These are phyloP conservation scores for Cercophora newfieldiana DNA, from an alignment of 495 filamentous ascomycete genomes.

Conservation along the genomic window DNA sequence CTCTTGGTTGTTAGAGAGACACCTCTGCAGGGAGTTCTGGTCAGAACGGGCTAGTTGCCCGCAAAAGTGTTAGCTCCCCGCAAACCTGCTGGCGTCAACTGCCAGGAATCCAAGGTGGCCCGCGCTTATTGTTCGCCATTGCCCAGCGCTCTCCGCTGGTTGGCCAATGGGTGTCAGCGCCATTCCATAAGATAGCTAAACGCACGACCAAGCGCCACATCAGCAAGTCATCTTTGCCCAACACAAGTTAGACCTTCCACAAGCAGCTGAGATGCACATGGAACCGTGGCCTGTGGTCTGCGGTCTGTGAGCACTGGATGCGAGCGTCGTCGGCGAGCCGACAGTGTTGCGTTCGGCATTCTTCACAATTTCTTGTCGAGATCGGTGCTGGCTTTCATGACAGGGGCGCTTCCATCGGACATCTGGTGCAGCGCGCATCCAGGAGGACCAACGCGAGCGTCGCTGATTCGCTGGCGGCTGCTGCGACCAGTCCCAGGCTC, in stretches of 20 bases:
- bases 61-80: no score
- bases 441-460: neutral
- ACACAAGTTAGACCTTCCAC: neutral
- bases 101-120: neutral
- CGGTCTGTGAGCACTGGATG: no score
- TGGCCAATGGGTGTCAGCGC: neutral
- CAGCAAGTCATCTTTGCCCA: neutral
- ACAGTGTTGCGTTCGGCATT: neutral
- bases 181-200: neutral
- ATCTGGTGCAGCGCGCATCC: neutral
- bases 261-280: neutral
- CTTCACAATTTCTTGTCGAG: constrained; percentile 8
- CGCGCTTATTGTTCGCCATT: constrained; percentile 9
- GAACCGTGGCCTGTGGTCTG: neutral
- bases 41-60: neutral
- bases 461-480: constrained; percentile 14
- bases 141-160: neutral
- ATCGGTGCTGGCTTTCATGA: neutral
- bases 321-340: neutral
- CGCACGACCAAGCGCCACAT: constrained; percentile 7
- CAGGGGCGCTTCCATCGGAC: neutral
- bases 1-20: neutral
- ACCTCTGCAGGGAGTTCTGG: neutral
- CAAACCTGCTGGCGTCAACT: neutral
- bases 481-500: constrained; percentile 10